A percentile compares a stretch with the other conserved stretches of the same genome.
phyloP scores from a whole-genome alignment of 306 rosid species.

The Datisca glomerata region DNA sequence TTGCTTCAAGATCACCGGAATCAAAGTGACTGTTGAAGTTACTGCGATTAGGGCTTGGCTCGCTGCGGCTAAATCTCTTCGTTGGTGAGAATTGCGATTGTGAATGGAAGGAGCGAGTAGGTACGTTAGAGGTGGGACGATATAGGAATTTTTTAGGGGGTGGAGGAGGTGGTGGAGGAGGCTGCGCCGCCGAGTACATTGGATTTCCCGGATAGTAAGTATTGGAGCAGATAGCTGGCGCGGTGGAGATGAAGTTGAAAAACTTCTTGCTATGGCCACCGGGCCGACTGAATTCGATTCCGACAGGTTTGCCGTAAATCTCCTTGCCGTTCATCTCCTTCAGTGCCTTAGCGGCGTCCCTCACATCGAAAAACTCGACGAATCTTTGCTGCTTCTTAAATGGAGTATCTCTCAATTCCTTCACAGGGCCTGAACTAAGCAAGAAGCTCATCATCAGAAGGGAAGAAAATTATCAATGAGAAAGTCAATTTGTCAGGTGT shows the following conservation, averaged over 20 bases:
- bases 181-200: slow-evolving; percentile 7
- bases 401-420: slow-evolving; percentile 71
- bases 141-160: slow-evolving; percentile 10
- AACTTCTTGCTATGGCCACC: slow-evolving; percentile 43
- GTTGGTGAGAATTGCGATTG: slow-evolving; percentile 11
- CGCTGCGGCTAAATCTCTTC: slow-evolving; percentile 7
- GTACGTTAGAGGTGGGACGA: slow-evolving; percentile 8
- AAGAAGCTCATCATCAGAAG: neutral
- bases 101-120: slow-evolving; percentile 11
- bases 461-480: neutral
- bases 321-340: slow-evolving; percentile 61
- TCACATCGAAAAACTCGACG: slow-evolving; percentile 67
- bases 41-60: slow-evolving; percentile 10
- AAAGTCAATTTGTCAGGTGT: too few species aligned
- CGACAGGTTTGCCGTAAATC: slow-evolving; percentile 37
- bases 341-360: slow-evolving; percentile 67
- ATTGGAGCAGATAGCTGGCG: slow-evolving; percentile 3
- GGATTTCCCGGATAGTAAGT: slow-evolving; percentile 3
- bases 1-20: slow-evolving; percentile 11
- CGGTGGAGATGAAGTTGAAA: slow-evolving; percentile 9
- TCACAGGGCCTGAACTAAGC: slow-evolving; percentile 43
- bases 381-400: slow-evolving; percentile 63
- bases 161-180: slow-evolving; percentile 8
- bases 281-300: slow-evolving; percentile 63
- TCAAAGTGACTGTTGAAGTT: neutral